Evolutionary conservation across 225 moss, liverwort and hornwort species (phyloP), one percentile per base, ranked within the genome.

Genomic region (Asterella californica): DNA sequence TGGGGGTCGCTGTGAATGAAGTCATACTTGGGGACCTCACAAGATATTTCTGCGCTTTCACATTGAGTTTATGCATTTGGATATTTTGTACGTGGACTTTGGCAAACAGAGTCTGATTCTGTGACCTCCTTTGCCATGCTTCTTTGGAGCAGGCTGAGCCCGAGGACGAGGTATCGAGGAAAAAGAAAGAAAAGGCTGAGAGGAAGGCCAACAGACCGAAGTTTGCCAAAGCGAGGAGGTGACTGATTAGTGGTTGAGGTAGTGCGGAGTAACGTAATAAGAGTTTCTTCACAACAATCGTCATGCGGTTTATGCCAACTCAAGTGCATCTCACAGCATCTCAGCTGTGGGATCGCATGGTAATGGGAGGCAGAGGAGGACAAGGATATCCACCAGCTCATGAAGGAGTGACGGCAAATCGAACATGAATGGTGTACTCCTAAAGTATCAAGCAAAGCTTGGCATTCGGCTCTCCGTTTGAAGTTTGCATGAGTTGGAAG

Each of bases 151-250:
- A 91, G 76, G 90, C 86, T 62, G 90, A 81, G 42, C 93, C 93
- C 46, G 83, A 91, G 87, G 81, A 92, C 45, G 97, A 90, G 79
- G 87, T 82, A 72, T 88, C 93, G 82, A 83, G 78, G 74, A 93
- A 91, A 87, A 86, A 88, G 71, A 82, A 87, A 79, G 97, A 94
- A 83, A 97, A 97, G 76, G 89, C 91, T 50, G 97, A 97, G 84
- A 82, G 94, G 34, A 92, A 89, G 79, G 94, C 97, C 19, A 92
- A 84, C 87, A 89, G 93, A 27, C 97, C 94, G 34, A 97, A 93
- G 85, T 97, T 94, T 71, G 90, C 85, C 66, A 86, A 87, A 83
- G 82, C 64, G 77, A 88, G 92, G 79, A 90, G 88, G 86, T 94
- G 90, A 96, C 69, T 27, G 27, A 54, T 76, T 25, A 32, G 50